Conservation (phyloP, 768 basidiomycete genomes). For the Russula sp. region DNA sequence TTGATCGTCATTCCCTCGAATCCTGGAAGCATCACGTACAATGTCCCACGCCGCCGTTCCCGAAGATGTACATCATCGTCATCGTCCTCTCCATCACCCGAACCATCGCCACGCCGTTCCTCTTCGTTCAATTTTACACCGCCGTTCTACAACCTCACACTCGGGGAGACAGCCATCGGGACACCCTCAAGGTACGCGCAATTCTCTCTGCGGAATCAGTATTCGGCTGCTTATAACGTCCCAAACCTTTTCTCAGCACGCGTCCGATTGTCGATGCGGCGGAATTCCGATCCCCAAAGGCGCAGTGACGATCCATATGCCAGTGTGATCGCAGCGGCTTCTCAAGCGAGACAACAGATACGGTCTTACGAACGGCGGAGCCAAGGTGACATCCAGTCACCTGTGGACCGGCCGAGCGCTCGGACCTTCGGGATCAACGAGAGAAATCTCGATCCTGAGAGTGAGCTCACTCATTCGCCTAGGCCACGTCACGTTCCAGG, state of each 20-base stretch:
- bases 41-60: conserved; percentile 17
- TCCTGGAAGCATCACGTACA: conserved; percentile 5
- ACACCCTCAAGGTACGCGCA: conserved; percentile 13
- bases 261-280: conserved; percentile 12
- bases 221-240: neutral
- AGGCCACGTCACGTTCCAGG: conserved; percentile 20
- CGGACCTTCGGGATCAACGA: conserved; percentile 16
- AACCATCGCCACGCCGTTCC: conserved; percentile 19
- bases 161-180: conserved; percentile 1
- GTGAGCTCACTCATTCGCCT: conserved; percentile 7
- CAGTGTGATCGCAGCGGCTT: conserved; percentile 1
- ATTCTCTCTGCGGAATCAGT: neutral
- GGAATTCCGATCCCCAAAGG: conserved; percentile 11
- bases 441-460: conserved; percentile 9
- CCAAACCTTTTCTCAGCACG: conserved; percentile 1
- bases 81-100: conserved; percentile 10
- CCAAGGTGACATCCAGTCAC: neutral
- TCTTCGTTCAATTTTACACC: conserved; percentile 16
- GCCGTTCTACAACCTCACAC: conserved; percentile 4
- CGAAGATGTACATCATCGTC: conserved; percentile 4
- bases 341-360: conserved; percentile 15
- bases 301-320: conserved; percentile 14
- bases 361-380: neutral
- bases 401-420: neutral
- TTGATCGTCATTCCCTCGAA: neutral